phyloP scores from a whole-genome alignment of 75 land plant species.

The Larix kaempferi region DNA sequence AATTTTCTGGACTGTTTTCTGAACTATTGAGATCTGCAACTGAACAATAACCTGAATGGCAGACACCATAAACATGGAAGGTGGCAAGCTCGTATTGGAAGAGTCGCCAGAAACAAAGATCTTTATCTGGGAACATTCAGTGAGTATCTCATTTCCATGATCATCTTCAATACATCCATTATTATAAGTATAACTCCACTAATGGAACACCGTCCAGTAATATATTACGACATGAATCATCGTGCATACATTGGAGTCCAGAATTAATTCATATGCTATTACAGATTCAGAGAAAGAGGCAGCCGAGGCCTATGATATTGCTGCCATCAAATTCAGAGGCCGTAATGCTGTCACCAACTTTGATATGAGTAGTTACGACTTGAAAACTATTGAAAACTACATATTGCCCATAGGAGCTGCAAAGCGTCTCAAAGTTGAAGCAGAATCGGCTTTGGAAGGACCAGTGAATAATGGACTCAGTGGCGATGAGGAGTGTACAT shows the following conservation, averaged over 20 bases:
- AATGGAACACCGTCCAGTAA: too few relatives aligned
- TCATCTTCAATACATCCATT: too few relatives aligned
- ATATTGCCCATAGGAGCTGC: constrained; percentile 9
- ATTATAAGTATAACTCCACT: too few relatives aligned
- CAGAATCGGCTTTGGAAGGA: constrained; percentile 1
- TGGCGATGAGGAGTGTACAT: not conserved
- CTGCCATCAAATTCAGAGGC: constrained; percentile 51
- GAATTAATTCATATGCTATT: too few relatives aligned
- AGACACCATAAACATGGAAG: constrained; percentile 67
- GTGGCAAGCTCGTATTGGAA: constrained; percentile 67
- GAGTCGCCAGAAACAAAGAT: constrained; percentile 62
- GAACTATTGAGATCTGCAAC: too few relatives aligned
- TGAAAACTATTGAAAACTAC: constrained; percentile 20
- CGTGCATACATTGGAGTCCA: too few relatives aligned
- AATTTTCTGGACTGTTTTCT: too few relatives aligned
- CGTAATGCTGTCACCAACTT: constrained; percentile 52
- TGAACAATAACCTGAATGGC: not conserved
- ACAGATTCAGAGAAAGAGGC: constrained; percentile 56
- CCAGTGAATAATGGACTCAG: not conserved
- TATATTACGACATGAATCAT: too few relatives aligned
- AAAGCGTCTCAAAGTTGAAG: not conserved
- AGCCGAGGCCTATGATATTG: constrained; percentile 58
- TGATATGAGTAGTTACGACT: constrained; percentile 42
- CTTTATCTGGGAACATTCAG: constrained; percentile 60
- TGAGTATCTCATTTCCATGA: constrained; percentile 15